A percentile compares a stretch with the other conserved stretches of the same genome.
Evolutionary conservation across 2,329 filamentous ascomycete genomes (phyloP).

Genomic region (Colletotrichum costaricense): DNA sequence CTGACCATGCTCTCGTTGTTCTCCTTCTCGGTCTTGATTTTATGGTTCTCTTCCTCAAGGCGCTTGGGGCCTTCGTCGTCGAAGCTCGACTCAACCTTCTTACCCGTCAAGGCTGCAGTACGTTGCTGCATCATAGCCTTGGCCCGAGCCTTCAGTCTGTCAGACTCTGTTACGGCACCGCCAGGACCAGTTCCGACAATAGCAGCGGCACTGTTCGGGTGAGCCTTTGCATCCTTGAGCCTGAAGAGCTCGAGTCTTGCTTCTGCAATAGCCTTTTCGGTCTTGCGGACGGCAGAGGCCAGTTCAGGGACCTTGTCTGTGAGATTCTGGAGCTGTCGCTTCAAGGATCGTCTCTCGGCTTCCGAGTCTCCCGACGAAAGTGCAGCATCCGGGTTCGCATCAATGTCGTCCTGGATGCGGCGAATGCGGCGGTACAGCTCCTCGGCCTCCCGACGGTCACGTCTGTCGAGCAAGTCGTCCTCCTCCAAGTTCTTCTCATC

Average conservation of each 20-base stretch:
- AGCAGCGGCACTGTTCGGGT: constrained; percentile 81
- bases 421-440: constrained; percentile 94
- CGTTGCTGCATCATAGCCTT: constrained; percentile 99
- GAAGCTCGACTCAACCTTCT: constrained; percentile 74
- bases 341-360: constrained; percentile 86
- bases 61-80: constrained; percentile 87
- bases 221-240: constrained; percentile 89
- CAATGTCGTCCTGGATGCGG: constrained; percentile 93
- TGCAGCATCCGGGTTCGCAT: constrained; percentile 84
- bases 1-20: constrained; percentile 96
- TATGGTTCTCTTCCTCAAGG: constrained; percentile 87
- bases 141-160: constrained; percentile 92
- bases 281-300: constrained; percentile 89
- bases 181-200: constrained; percentile 95
- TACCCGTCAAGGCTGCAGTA: constrained; percentile 90
- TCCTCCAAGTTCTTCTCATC: constrained; percentile 92
- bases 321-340: constrained; percentile 88
- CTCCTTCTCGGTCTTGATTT: constrained; percentile 85
- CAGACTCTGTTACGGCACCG: constrained; percentile 89
- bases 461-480: constrained; percentile 89
- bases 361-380: constrained; percentile 81
- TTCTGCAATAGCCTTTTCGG: constrained; percentile 93
- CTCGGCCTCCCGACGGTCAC: constrained; percentile 91
- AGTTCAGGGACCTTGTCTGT: constrained; percentile 92
- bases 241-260: constrained; percentile 93